A percentile compares a stretch with the other conserved stretches of the same genome.
Evolutionary conservation across 208 protist species (phyloP).

Genomic region (Sergeia podlipaevii): DNA sequence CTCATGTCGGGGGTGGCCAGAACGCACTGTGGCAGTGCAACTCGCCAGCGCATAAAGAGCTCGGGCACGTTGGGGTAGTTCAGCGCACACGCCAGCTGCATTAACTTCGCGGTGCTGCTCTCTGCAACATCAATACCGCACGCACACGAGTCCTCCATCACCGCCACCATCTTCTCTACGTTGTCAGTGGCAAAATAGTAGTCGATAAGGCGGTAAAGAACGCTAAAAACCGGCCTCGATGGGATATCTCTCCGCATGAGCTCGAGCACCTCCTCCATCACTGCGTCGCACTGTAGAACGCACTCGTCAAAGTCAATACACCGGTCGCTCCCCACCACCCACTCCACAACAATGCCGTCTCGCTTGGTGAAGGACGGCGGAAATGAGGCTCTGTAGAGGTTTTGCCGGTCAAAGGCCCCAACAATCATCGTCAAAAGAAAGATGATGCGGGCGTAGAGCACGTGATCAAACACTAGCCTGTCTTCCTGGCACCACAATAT

Average conservation of each 20-base stretch:
- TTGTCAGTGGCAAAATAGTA: constrained; percentile 92
- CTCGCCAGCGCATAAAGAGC: constrained; percentile 82
- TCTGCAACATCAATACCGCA: constrained; percentile 76
- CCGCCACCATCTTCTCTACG: constrained; percentile 87
- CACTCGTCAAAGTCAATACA: constrained; percentile 83
- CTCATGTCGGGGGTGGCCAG: constrained; percentile 88
- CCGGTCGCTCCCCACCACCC: constrained; percentile 66
- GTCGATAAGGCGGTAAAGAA: constrained; percentile 84
- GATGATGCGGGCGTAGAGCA: constrained; percentile 82
- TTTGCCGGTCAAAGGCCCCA: constrained; percentile 89
- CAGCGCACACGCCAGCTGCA: constrained; percentile 86
- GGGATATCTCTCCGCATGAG: constrained; percentile 66
- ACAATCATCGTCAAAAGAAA: constrained; percentile 88
- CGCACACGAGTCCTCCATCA: constrained; percentile 79
- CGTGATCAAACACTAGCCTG: constrained; percentile 78
- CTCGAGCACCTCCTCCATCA: constrained; percentile 83
- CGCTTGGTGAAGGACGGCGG: constrained; percentile 70
- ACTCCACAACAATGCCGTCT: constrained; percentile 87
- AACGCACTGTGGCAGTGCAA: constrained; percentile 78
- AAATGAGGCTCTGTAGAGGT: constrained; percentile 78
- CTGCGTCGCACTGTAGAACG: constrained; percentile 80
- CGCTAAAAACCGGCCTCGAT: constrained; percentile 70
- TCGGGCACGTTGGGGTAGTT: constrained; percentile 78
- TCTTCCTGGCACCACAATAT: constrained; percentile 80
- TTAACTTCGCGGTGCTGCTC: constrained; percentile 87